Percentiles rank a stretch among this genome's conserved stretches.
Evolutionary conservation across 2,329 filamentous ascomycete genomes (phyloP).

Genomic region (Pyricularia sp.): DNA sequence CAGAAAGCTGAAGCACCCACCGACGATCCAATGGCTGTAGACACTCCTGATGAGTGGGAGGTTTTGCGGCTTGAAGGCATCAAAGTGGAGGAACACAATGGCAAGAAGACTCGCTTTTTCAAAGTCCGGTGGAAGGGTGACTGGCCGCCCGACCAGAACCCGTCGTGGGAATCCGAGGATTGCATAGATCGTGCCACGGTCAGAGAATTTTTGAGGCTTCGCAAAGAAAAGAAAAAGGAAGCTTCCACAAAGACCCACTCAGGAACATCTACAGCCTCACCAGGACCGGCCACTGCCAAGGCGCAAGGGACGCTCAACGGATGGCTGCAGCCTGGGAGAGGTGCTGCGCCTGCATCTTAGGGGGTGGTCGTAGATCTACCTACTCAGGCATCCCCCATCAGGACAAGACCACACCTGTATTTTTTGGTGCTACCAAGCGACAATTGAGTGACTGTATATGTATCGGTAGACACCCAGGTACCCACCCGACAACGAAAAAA

Average conservation of each 20-base stretch:
- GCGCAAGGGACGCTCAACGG: background rate
- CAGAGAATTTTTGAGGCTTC: constrained; percentile 22
- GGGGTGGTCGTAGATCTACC: too few species aligned
- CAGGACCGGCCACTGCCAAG: background rate
- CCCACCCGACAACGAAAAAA: background rate
- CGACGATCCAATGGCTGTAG: constrained; percentile 10
- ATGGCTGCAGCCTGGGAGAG: background rate
- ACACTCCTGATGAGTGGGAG: constrained; percentile 21
- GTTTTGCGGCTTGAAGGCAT: constrained; percentile 32
- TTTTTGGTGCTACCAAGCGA: background rate
- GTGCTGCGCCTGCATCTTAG: background rate
- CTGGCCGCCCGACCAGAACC: constrained; percentile 43
- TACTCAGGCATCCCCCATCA: background rate
- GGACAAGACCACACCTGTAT: background rate
- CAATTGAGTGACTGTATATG: background rate
- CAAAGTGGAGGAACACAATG: constrained; percentile 22
- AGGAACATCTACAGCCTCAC: background rate
- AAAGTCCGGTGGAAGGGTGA: constrained; percentile 42
- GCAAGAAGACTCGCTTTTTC: constrained; percentile 29
- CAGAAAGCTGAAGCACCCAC: background rate
- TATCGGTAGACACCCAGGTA: background rate
- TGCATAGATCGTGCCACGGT: constrained; percentile 32
- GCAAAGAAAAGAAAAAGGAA: constrained; percentile 19
- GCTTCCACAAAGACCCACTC: background rate
- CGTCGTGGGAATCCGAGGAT: constrained; percentile 43